Evolutionary conservation across 805 yeast species (phyloP), one percentile per base, ranked within the genome.

Genomic region (Starmerella sp.): DNA sequence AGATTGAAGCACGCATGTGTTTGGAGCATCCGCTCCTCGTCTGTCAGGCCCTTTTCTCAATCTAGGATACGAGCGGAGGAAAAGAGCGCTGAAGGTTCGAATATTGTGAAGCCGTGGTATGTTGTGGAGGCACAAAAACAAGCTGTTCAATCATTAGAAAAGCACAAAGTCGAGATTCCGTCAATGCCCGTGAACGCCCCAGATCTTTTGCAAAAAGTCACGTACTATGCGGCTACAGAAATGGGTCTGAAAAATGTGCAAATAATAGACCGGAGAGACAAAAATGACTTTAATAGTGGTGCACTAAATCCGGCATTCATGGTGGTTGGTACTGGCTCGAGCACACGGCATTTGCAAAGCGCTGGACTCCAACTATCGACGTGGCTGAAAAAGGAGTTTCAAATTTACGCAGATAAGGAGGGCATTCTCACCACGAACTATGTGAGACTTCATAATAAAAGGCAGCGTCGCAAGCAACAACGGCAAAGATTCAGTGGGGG

Each of bases 291-390:
- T 1, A 14, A 9, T 28, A 15, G 48, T 7, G 66, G 69, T 9
- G 68, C 71, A 15, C 73, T 72, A 29, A 72, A 75, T 8, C 69
- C 77, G 1, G 67, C 72, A 37, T 54, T 77, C 54, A 77, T 82
- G 75, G 70, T 91, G 5, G 70, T 91, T 0, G 78, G 83, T 17
- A 79, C 93, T 0, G 96, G 95, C 4, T 84, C 82, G 66, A 80
- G 90, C 34, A 78, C 80, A 39, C 82, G 78, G 58, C 97, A 90
- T 69, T 70, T 88, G 28, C 81, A 77, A 60, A 83, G 81, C 58
- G 88, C 95, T 1, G 79, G 85, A 2, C 70, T 71, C 14, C 82
- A 80, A 60, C 69, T 89, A 39, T 72, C 78, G 50, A 73, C 73
- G 31, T 74, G 73, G 65, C 65, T 88, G 43, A 90, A 90, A 65